These are phyloP conservation scores for Periglandula ipomoeae DNA, from an alignment of 2,329 filamentous ascomycete genomes.

Conservation along the genomic window DNA sequence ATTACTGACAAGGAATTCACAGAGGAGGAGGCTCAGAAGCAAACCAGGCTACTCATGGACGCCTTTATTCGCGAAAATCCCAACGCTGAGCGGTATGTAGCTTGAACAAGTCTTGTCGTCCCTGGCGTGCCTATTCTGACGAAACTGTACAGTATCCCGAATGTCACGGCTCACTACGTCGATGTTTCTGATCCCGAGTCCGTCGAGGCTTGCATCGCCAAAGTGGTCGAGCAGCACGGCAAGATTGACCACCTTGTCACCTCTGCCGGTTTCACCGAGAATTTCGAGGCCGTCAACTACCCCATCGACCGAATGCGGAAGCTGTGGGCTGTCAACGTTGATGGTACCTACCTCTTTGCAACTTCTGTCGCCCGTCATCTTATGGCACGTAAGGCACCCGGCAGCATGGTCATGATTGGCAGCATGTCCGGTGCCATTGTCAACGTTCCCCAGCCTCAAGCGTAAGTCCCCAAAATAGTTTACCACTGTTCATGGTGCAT, in stretches of 20 bases:
- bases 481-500: background rate
- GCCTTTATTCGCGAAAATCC: conserved; percentile 75
- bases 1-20: background rate
- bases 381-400: conserved; percentile 68
- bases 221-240: conserved; percentile 51
- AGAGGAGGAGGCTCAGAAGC: conserved; percentile 77
- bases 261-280: conserved; percentile 94
- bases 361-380: conserved; percentile 78
- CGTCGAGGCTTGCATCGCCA: conserved; percentile 63
- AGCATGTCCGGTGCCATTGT: conserved; percentile 93
- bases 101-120: background rate
- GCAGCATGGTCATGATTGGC: conserved; percentile 89
- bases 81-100: conserved; percentile 55
- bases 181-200: conserved; percentile 77
- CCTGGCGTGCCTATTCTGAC: background rate
- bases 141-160: conserved; percentile 45
- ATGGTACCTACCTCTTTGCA: conserved; percentile 84
- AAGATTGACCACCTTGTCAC: conserved; percentile 89
- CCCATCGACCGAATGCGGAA: conserved; percentile 86
- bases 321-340: conserved; percentile 90
- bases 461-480: conserved; percentile 33
- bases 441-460: conserved; percentile 91
- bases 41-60: conserved; percentile 64
- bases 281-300: conserved; percentile 86
- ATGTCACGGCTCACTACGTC: conserved; percentile 81